Evolutionary conservation across 83 land plant genomes (phyloP).

Genomic region (Thuja plicata): DNA sequence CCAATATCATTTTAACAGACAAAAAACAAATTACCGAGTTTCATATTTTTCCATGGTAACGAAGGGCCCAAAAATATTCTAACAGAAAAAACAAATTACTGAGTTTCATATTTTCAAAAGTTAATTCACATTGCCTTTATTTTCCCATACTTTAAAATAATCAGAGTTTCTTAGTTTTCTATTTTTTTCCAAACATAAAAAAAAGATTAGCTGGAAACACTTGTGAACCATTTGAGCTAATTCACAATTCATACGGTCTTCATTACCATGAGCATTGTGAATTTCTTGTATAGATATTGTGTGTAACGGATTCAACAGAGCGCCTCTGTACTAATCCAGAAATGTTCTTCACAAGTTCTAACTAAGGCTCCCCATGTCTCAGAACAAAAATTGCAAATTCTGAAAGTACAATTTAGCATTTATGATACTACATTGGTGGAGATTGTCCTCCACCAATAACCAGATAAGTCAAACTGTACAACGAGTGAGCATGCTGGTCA

Average conservation of each 20-base stretch:
- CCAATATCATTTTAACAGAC: no score
- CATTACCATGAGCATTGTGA: no score
- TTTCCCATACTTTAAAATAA: neutral
- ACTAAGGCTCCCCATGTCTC: no score
- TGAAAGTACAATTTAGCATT: neutral
- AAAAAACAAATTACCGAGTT: neutral
- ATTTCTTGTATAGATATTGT: no score
- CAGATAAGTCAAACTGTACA: neutral
- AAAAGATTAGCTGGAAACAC: neutral
- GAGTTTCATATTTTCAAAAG: neutral
- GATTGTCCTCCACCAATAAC: neutral
- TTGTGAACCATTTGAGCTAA: neutral
- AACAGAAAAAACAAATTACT: no score
- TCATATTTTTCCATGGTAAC: no score
- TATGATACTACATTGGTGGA: neutral
- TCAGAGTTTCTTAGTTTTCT: neutral
- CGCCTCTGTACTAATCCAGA: neutral
- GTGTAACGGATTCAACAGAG: neutral
- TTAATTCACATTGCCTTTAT: neutral
- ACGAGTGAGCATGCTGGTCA: neutral
- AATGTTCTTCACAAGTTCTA: no score
- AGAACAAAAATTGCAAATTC: no score
- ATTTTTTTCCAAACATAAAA: no score
- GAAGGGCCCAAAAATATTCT: no score
- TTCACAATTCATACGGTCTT: neutral